These are phyloP conservation scores for Venturia carpophila DNA, from an alignment of 2,329 filamentous ascomycete species.

Conservation along the genomic window DNA sequence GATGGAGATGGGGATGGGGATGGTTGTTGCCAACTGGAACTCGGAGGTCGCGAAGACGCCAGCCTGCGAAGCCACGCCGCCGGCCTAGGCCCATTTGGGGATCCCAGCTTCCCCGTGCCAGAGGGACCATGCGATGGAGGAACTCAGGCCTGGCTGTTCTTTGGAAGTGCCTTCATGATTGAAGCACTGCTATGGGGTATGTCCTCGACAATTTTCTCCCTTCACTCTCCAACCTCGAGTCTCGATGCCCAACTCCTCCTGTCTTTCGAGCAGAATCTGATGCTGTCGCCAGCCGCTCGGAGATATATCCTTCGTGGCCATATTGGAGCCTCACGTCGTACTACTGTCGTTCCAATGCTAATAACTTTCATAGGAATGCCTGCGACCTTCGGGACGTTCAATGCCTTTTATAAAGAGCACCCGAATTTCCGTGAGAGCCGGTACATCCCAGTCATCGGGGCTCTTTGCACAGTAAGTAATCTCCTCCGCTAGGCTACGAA, in stretches of 20 bases:
- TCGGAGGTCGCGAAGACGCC: not conserved
- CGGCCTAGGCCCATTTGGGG: not conserved
- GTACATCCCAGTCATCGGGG: slow-evolving; percentile 15
- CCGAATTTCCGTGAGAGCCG: slow-evolving; percentile 1
- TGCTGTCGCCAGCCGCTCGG: not conserved
- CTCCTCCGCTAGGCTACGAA: not conserved
- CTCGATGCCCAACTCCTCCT: not conserved
- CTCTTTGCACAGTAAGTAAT: slow-evolving; percentile 15
- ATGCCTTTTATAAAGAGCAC: slow-evolving; percentile 13
- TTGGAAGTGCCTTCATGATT: slow-evolving; percentile 14
- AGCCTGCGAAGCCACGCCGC: not conserved
- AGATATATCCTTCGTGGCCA: not conserved
- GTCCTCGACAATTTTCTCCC: not conserved
- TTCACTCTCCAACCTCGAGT: not conserved
- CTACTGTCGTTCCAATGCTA: not conserved
- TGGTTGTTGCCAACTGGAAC: not conserved
- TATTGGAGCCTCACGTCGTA: not conserved
- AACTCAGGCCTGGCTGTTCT: slow-evolving; percentile 12
- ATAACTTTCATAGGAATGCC: slow-evolving; percentile 12
- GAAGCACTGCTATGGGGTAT: slow-evolving; percentile 18
- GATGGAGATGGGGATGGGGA: slow-evolving; percentile 7
- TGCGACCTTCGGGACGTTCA: slow-evolving; percentile 13
- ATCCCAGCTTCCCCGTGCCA: not conserved
- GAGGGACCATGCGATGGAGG: slow-evolving; percentile 14
- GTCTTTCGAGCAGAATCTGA: slow-evolving; percentile 3